Evolutionary conservation across 1,284 basidiomycete genomes (phyloP), one percentile per base, ranked within the genome.

Genomic region (Puccinia polysora): DNA sequence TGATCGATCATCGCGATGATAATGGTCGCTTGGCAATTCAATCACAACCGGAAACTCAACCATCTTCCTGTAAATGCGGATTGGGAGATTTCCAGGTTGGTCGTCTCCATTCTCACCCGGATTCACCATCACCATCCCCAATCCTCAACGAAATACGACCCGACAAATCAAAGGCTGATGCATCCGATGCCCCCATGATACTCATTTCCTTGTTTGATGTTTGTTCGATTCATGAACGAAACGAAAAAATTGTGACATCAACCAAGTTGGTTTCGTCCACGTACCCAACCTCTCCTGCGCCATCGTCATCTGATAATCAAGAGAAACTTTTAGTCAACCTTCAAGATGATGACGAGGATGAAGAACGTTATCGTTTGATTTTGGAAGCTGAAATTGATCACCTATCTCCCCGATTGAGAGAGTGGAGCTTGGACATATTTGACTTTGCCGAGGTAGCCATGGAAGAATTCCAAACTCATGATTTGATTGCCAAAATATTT

Each of bases 401-500:
- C 25, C 34, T 70, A 20, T 62, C 58, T 30, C 10, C 20, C n/a
- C 32, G 40, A 36, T 40, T 70, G 43, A 43, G 68, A 7, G 52
- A 50, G 28, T 70, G 53, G 47, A 70, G 68, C 47, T 53, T 70
- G 20, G 14, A 63, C 15, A 75, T 76, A 30, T 74, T 75, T 34
- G 67, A 73, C 40, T 47, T 73, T 38, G 62, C 73, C 1, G 77
- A 77, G 64, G 72, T 72, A 8, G 65, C 65, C 2, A 74, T 74
- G 73, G 47, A 76, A 25, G 76, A 77, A 58, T 43, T 59, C 67
- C 58, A 77, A 32, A 77, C 79, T 4, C 75, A 76, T 60, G 73
- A 75, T n/a, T 71, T 74, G 30, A 69, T 80, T 32, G 75, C 76
- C 2, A 56, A 65, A 1, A 79, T 74, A 65, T 77, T 81, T 70